Conservation (phyloP, 2,329 filamentous ascomycete species). For the Aspergillus chevalieri region DNA sequence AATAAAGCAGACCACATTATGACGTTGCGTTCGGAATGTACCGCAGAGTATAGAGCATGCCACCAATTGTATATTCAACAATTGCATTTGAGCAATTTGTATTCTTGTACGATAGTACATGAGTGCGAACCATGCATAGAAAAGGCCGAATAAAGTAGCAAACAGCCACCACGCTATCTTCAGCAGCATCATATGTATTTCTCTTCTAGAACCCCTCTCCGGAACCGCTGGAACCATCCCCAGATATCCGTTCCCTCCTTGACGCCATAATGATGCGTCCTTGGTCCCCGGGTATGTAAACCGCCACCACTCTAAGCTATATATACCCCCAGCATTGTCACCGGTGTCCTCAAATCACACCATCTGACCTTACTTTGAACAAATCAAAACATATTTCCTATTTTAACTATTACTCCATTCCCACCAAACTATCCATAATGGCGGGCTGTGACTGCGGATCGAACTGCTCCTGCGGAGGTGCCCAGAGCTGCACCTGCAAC, state of each 20-base stretch:
- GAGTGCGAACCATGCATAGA: too few species aligned
- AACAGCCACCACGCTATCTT: neutral
- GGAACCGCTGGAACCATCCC: neutral
- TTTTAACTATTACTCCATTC: neutral
- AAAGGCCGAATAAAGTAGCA: too few species aligned
- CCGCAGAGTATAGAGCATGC: too few species aligned
- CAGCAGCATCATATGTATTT: neutral
- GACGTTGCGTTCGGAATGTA: neutral
- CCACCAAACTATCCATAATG: neutral
- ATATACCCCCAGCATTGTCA: neutral
- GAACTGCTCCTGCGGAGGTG: conserved; percentile 27
- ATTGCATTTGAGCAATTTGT: too few species aligned
- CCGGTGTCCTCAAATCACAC: neutral
- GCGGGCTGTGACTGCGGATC: conserved; percentile 28
- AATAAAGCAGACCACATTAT: neutral
- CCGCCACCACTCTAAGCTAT: conserved; percentile 11
- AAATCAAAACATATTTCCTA: neutral
- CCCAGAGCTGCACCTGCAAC: conserved; percentile 27
- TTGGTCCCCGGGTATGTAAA: neutral
- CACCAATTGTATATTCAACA: too few species aligned
- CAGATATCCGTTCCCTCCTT: neutral
- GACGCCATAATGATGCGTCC: conserved; percentile 17
- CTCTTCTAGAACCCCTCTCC: neutral
- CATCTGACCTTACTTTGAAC: neutral
- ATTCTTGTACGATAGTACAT: too few species aligned